Base-by-base conservation (phyloP, 2,329 filamentous ascomycete genomes). In the Nothophoma quercina region DNA sequence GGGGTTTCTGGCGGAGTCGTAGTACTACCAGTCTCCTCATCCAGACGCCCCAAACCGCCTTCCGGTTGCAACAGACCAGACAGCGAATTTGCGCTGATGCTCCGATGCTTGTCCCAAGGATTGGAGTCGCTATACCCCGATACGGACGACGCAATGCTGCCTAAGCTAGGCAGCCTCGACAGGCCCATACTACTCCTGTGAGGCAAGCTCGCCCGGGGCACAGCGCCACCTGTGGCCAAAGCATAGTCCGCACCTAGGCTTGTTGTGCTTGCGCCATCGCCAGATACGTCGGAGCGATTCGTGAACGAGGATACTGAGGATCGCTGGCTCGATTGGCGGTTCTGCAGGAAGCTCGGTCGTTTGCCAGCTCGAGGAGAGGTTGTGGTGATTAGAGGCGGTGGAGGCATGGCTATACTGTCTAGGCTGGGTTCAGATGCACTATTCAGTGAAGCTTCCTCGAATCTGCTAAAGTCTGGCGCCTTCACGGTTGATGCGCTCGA, bases 131-230 rank as follows among this genome's bases (percentile, higher is more conserved):
- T 79, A 62, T 83, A 76, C 60, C 77, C 80, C 18, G 83, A 85
- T 23, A 86, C 77, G 1, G 88, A 90, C 5, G 92, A 96, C 2
- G 87, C 89, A 77, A 96, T 91, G 71, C 93, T 97, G 18, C 92
- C 92, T 53, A 97, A 83, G 75, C 93, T 97, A 56, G 93, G 88
- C 9, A 92, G 85, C 19, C 93, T 83, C 16, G 88, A 87, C 47
- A 96, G 79, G 2, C 78, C 76, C 55, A 83, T 81, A 69, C 82
- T 84, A 72, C 78, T 64, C 65, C 77, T 64, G 68, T 78, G 63
- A 32, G 65, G 68, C 35, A 59, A 61, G 48, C 57, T 69, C 7
- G 68, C 70, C 30, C 65, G 68, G 30, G 90, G 86, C 4, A 85
- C 79, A 10, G 90, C 89, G 21, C 91, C 90, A 15, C 90, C 91